Evolutionary conservation across 139 green algal genomes (phyloP).

Genomic region (Micractinium conductrix): DNA sequence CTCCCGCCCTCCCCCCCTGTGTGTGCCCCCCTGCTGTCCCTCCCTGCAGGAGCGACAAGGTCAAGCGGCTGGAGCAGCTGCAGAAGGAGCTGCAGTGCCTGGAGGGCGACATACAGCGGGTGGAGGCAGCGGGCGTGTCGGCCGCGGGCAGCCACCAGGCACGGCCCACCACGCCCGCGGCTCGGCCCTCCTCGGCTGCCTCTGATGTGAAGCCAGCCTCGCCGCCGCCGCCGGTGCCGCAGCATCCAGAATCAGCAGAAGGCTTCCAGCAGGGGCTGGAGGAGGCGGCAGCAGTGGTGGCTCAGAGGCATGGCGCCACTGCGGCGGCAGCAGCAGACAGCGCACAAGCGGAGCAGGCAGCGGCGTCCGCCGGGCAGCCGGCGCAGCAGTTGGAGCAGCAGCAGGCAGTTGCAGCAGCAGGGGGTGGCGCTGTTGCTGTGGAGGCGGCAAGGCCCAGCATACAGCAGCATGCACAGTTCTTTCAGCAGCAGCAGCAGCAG

Average conservation of each 20-base stretch:
- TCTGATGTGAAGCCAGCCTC: not conserved
- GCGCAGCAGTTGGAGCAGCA: not conserved
- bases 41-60: slow-evolving; percentile 48
- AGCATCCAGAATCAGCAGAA: slow-evolving; percentile 2
- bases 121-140: slow-evolving; percentile 19
- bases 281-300: not conserved
- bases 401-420: not conserved
- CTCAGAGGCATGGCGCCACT: not conserved
- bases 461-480: not conserved
- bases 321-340: not conserved
- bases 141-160: slow-evolving; percentile 15
- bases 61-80: slow-evolving; percentile 51
- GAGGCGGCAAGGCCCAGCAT: not conserved
- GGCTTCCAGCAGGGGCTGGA: not conserved
- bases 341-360: too few species aligned
- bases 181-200: slow-evolving; percentile 11
- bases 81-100: slow-evolving; percentile 66
- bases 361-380: too few species aligned
- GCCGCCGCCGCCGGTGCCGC: not conserved
- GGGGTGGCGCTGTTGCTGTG: not conserved
- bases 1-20: not conserved
- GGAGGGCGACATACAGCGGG: slow-evolving; percentile 64
- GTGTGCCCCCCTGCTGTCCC: too few species aligned
- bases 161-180: not conserved
- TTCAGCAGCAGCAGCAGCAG: slow-evolving; percentile 33